Evolutionary conservation across 371 early-diverging fungal genomes (phyloP), one percentile per base, ranked within the genome.

Genomic region (Dinochytrium kinnereticum): DNA sequence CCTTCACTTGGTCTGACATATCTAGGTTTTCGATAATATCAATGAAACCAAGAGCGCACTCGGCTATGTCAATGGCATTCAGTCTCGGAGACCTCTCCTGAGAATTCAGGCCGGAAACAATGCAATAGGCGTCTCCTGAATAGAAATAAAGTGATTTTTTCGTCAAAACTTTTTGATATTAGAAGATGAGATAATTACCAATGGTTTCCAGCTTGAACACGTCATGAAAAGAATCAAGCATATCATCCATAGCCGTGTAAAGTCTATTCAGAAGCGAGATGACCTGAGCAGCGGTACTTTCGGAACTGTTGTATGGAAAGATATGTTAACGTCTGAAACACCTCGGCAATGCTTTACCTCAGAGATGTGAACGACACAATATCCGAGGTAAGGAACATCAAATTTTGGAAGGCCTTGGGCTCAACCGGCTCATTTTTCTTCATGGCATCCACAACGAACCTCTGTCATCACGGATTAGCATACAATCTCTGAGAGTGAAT

Each of bases 201-300:
- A 83, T 79, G 1, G 83, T 83, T 69, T 83, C 83, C 26, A 81
- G 74, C 70, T 83, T 83, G 76, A 78, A 80, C 31, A 80, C 50
- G 64, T 83, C 83, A 34, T 71, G 61, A 65, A 77, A 81, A 39
- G 76, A 74, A 65, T 79, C 82, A 38, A 81, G 64, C 30, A 72
- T 71, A 0, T 78, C 77, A 65, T 84, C 85, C 70, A 83, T 80
- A 10, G 66, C 70, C 30, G 81, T 72, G 78, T 83, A 84, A 31
- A 84, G 73, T 26, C 79, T 57, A 75, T 82, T 84, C 38, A 84
- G 77, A 13, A 84, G 55, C 38, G 78, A 69, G 37, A 84, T 80
- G 50, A 82, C 76, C 51, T 84, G 78, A 26, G 73, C 59, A 10
- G 85, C 77, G 2, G 77, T 70, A 44, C 69, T 67, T 49, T 55